Conservation (phyloP, 2,329 filamentous ascomycete genomes). For the Thermoascus crustaceus region DNA sequence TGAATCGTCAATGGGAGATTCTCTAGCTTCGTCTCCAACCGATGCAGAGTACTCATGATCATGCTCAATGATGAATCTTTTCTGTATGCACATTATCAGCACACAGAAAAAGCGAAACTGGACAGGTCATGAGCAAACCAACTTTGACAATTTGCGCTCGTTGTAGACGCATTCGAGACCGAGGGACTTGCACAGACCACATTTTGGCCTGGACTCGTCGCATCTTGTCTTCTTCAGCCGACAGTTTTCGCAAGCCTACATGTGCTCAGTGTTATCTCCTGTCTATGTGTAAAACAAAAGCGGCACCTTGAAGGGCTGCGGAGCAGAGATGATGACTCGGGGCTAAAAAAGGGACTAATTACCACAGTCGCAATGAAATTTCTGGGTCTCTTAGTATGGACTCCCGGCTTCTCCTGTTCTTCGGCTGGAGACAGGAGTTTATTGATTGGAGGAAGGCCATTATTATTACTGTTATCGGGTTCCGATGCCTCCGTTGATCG, state of each 20-base stretch:
- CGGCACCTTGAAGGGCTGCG: too few species aligned
- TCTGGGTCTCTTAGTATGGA: conserved; percentile 25
- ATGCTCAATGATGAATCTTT: conserved; percentile 48
- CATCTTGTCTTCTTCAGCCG: conserved; percentile 48
- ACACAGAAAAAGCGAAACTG: background rate
- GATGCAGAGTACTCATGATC: conserved; percentile 47
- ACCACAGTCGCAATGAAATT: conserved; percentile 35
- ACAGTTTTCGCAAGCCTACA: conserved; percentile 46
- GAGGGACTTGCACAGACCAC: conserved; percentile 43
- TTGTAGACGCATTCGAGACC: conserved; percentile 46
- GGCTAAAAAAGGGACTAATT: conserved; percentile 8
- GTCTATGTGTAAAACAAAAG: too few species aligned
- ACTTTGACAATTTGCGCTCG: conserved; percentile 47
- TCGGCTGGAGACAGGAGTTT: conserved; percentile 29
- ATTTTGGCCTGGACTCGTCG: conserved; percentile 46
- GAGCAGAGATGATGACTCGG: too few species aligned
- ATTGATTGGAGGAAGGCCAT: conserved; percentile 23
- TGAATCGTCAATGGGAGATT: conserved; percentile 31
- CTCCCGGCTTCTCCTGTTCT: conserved; percentile 19
- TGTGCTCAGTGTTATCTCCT: conserved; percentile 3
- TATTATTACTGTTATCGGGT: conserved; percentile 14
- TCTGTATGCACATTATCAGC: conserved; percentile 19
- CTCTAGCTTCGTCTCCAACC: conserved; percentile 47
- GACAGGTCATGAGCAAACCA: conserved; percentile 14
- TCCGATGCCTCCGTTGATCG: conserved; percentile 11